Evolutionary conservation across 257 asterid species (phyloP), one percentile per base, ranked within the genome.

Genomic region (Voacanga thouarsii): DNA sequence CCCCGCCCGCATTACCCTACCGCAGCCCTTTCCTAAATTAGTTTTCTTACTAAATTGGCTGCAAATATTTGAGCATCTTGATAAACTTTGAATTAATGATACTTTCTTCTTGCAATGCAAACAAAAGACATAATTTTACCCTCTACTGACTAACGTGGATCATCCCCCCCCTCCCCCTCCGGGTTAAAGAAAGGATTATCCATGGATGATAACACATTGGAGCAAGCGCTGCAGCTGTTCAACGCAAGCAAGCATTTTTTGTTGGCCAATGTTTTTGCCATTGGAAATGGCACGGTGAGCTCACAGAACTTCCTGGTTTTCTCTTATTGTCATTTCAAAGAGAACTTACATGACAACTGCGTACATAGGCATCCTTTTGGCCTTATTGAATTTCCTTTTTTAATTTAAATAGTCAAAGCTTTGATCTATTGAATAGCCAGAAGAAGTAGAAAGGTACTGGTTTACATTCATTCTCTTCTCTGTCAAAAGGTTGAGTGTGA

Each of bases 361-460:
- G 44, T 37, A 12, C 49, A 43, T 75, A 33, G 45, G 71, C 41
- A 72, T 39, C 51, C 16, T 5, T 77, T 76, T 24, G 45, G 57
- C 9, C 33, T 72, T 77, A n/a, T 81, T 82, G 75, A 43, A 24
- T 76, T 6, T 8, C 72, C 45, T 39, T 26, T 53, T 37, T 55
- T 72, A 79, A 71, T 64, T 28, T 43, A 65, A 80, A 16, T 71
- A 74, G 39, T 79, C 57, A 66, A 68, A 16, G 45, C 76, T 70
- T 45, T 80, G 67, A 70, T 81, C 2, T 76, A 16, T 67, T 71
- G 57, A 67, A 77, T 88, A 91, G 99, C 91, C 84, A 21, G 99
- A 91, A 81, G 98, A 92, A 82, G 90, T 92, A 75, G 98, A 94
- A 76, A 87, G 96, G 45, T 92, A 91, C 82, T 94, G 96, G 97